A percentile compares a stretch with the other conserved stretches of the same genome.
Conservation (phyloP, 108 stramenopile species). For the Pseudonitzschia pungens region DNA sequence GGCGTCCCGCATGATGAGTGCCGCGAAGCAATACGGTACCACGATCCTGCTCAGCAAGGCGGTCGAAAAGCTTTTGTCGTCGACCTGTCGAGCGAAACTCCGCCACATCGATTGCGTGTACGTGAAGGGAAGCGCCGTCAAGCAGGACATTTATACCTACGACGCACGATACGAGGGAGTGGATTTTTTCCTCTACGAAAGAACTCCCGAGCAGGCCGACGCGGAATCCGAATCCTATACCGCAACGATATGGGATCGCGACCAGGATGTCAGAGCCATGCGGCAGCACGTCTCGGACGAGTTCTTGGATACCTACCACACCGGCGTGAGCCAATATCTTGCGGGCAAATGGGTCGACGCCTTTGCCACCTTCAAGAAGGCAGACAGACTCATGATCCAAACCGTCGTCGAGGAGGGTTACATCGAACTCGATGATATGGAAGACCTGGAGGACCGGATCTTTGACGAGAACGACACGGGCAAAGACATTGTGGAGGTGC, state of each 20-base stretch:
- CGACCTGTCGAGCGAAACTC: conserved; percentile 54
- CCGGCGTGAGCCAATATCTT: conserved; percentile 68
- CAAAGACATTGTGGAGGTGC: conserved; percentile 34
- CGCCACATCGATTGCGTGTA: conserved; percentile 78
- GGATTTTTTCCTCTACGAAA: conserved; percentile 72
- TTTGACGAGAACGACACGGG: conserved; percentile 35
- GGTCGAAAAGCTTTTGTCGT: conserved; percentile 69
- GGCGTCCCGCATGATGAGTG: conserved; percentile 93
- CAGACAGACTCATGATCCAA: conserved; percentile 81
- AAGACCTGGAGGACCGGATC: conserved; percentile 36
- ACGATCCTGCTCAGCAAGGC: conserved; percentile 58
- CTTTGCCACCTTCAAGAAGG: conserved; percentile 48
- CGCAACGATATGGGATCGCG: conserved; percentile 65
- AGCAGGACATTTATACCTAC: conserved; percentile 79
- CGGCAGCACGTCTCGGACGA: conserved; percentile 76
- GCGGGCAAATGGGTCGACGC: conserved; percentile 79
- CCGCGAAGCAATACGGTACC: conserved; percentile 86
- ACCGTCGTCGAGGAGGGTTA: conserved; percentile 69
- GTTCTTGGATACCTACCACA: conserved; percentile 64
- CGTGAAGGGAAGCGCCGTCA: conserved; percentile 81
- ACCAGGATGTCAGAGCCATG: conserved; percentile 81
- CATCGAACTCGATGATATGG: conserved; percentile 46
- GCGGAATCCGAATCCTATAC: conserved; percentile 72
- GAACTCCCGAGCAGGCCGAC: conserved; percentile 71
- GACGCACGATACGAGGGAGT: conserved; percentile 75